These are phyloP conservation scores for Picochlorum sp. DNA, from an alignment of 139 green algal species.

Conservation along the genomic window DNA sequence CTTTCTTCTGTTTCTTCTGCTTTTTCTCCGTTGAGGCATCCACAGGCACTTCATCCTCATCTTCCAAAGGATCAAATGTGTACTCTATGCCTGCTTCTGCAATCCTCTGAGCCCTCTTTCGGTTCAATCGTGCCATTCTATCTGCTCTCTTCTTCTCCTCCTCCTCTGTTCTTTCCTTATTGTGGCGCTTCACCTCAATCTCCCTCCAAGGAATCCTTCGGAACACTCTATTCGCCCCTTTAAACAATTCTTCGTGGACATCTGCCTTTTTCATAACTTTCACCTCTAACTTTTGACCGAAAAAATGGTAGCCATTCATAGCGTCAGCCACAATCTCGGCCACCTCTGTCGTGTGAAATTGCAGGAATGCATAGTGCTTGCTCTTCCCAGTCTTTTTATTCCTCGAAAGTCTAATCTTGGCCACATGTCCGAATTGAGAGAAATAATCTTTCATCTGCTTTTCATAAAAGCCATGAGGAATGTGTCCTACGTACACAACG, in stretches of 20 bases:
- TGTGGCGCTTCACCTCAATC: constrained; percentile 64
- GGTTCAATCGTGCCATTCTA: constrained; percentile 40
- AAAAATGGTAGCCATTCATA: constrained; percentile 91
- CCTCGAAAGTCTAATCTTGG: constrained; percentile 34
- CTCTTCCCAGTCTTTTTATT: constrained; percentile 42
- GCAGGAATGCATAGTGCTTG: constrained; percentile 61
- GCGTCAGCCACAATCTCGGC: constrained; percentile 69
- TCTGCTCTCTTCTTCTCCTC: constrained; percentile 26
- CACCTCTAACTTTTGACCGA: constrained; percentile 54
- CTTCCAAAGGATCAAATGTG: constrained; percentile 47
- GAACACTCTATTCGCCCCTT: constrained; percentile 68
- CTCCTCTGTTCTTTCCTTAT: constrained; percentile 45
- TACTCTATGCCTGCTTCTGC: constrained; percentile 72
- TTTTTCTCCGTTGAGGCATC: background rate
- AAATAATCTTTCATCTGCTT: constrained; percentile 63
- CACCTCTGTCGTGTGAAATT: constrained; percentile 61
- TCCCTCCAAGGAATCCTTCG: constrained; percentile 61
- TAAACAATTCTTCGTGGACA: constrained; percentile 67
- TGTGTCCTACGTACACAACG: background rate
- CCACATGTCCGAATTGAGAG: constrained; percentile 42
- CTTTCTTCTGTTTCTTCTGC: background rate
- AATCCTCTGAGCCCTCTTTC: constrained; percentile 46
- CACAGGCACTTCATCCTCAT: background rate
- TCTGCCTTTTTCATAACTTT: constrained; percentile 31
- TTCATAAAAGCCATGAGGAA: constrained; percentile 87